These are phyloP conservation scores for Globisporangium camurandrum DNA, from an alignment of 352 stramenopile species.

Conservation along the genomic window DNA sequence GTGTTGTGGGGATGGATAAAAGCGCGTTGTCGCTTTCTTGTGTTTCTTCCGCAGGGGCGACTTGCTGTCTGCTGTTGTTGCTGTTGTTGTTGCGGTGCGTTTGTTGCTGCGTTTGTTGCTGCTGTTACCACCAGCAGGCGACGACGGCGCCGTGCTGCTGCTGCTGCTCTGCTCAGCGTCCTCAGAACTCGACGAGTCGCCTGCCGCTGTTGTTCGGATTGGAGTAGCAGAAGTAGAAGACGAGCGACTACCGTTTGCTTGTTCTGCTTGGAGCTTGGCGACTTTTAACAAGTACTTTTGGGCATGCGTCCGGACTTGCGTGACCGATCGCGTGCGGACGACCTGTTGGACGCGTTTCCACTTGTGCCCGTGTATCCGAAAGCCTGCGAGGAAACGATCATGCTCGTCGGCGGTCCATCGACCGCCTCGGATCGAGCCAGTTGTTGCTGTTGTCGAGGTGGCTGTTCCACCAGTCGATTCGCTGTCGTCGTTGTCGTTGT, in stretches of 20 bases:
- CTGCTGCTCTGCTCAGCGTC: conserved; percentile 16
- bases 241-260: too few relatives aligned
- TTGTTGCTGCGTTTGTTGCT: too few relatives aligned
- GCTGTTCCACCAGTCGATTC: too few relatives aligned
- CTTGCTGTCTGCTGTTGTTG: conserved; percentile 7
- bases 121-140: too few relatives aligned
- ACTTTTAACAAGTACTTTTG: conserved; percentile 88
- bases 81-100: conserved; percentile 3
- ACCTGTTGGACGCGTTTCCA: conserved; percentile 88
- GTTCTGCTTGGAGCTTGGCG: conserved; percentile 84
- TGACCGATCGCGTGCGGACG: conserved; percentile 81
- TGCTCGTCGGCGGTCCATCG: conserved; percentile 84
- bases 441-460: too few relatives aligned
- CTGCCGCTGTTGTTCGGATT: conserved; percentile 16
- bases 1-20: conserved; percentile 16
- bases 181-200: conserved; percentile 11
- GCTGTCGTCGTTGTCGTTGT: conserved; percentile 42
- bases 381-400: conserved; percentile 80
- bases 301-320: conserved; percentile 82
- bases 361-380: conserved; percentile 84
- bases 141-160: conserved; percentile 26
- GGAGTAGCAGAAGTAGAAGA: too few relatives aligned
- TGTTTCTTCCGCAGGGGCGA: conserved; percentile 40
- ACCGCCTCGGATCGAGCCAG: conserved; percentile 60
- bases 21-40: conserved; percentile 23